Base-by-base conservation (phyloP, 345 rosid genomes). In the Bretschneidera sinensis region DNA sequence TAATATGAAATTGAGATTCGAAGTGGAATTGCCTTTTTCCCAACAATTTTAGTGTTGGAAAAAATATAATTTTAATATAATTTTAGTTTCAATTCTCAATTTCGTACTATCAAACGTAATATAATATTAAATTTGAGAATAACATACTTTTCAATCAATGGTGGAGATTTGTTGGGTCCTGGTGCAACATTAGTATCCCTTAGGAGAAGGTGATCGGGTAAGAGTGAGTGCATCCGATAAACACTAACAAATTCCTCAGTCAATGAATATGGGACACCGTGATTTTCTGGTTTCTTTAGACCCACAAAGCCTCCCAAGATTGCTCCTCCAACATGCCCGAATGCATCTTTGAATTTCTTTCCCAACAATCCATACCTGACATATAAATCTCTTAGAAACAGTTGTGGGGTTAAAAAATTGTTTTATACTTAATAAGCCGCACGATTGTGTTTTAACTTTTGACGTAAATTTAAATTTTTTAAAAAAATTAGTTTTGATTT, bases 181-280 rank as follows among this genome's bases (percentile, higher is more conserved):
- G 81, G 75, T 1, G 4, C 0, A 7, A 35, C 64, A 6, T 60
- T 24, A 34, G 66, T 68, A 68, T 82, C 73, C 67, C 83, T 79
- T 7, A 82, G 60, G 0, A 59, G 49, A 43, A 80, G 65, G 1
- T 54, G 6, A 43, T 85, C 91, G 0, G 91, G 91, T 28, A 82
- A 45, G 28, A 85, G 83, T 1, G 83, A 19, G 52, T 85, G 91
- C 84, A 85, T 74, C 23, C 87, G 59, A 33, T 85, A 85, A 8
- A 85, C 91, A 8, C 83, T 76, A 7, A 74, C 73, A 60, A 85
- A 85, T 20, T 85, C 91, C 63, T 85, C 91, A 1, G 91, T 85
- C 24, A 85, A 57, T 9, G 91, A 85, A 31, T 82, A 85, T 0
- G 91, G 83, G 0, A 80, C 85, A 1, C 87, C 91, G 49, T 82